Percentiles rank a stretch among this genome's conserved stretches.
phyloP scores from a whole-genome alignment of 1,284 basidiomycete species.

The Farysia itapuensis region DNA sequence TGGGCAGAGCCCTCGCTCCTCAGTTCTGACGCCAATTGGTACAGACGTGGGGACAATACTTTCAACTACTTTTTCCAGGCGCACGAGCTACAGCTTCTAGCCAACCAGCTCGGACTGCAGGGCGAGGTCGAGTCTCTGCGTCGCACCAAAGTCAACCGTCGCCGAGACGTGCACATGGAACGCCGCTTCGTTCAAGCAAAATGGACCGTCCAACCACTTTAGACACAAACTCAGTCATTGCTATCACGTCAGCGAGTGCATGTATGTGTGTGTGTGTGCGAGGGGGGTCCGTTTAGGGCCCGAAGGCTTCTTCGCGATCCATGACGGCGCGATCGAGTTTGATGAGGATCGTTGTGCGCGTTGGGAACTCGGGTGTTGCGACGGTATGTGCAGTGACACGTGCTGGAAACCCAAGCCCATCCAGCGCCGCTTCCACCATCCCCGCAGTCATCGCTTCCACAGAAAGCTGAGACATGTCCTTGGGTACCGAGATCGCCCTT shows the following conservation, averaged over 20 bases:
- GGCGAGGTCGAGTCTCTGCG: constrained; percentile 33
- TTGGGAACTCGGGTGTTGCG: constrained; percentile 76
- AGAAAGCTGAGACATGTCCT: constrained; percentile 87
- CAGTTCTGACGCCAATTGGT: constrained; percentile 31
- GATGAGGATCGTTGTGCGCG: constrained; percentile 60
- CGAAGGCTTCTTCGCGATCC: constrained; percentile 54
- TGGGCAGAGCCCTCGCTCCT: constrained; percentile 59
- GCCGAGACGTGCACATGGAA: constrained; percentile 29
- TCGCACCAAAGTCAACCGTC: constrained; percentile 17
- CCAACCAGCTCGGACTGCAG: constrained; percentile 21
- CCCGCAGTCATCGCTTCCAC: constrained; percentile 96
- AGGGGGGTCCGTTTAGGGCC: too few species aligned
- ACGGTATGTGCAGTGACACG: constrained; percentile 95
- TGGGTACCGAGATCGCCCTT: constrained; percentile 85
- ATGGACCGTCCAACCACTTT: constrained; percentile 29
- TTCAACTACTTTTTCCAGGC: constrained; percentile 60
- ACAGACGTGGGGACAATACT: constrained; percentile 59
- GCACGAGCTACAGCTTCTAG: constrained; percentile 41
- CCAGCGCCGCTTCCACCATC: constrained; percentile 93
- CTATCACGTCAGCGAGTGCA: too few species aligned
- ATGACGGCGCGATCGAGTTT: constrained; percentile 54
- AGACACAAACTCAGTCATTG: too few species aligned
- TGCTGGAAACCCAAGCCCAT: constrained; percentile 91
- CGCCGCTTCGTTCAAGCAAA: constrained; percentile 51
- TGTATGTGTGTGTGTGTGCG: too few species aligned